Evolutionary conservation across 202 grass and related monocot genomes (phyloP).

Genomic region (Sporobolus alterniflorus): DNA sequence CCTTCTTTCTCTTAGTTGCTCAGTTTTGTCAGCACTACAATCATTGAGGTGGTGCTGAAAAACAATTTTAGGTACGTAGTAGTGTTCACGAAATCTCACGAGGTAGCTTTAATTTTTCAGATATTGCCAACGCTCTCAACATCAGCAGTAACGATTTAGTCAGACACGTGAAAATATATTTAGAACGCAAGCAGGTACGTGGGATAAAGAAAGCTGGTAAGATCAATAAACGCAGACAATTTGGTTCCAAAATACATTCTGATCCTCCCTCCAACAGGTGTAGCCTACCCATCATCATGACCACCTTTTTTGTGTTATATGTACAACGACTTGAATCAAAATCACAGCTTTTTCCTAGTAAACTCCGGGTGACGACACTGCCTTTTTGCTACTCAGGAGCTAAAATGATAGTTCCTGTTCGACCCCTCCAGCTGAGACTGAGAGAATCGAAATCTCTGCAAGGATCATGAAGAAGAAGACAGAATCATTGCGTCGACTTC

Average conservation of each 20-base stretch:
- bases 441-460: constrained; percentile 52
- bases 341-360: constrained; percentile 12
- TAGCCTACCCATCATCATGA: background rate
- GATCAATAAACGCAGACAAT: constrained; percentile 21
- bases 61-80: no score
- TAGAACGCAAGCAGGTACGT: background rate
- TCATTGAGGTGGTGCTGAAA: no score
- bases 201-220: background rate
- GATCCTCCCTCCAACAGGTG: background rate
- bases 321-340: constrained; percentile 48
- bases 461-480: background rate
- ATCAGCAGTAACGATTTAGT: constrained; percentile 14
- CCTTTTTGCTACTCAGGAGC: constrained; percentile 10
- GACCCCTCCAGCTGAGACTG: no score
- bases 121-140: background rate
- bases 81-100: constrained; percentile 15
- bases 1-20: constrained; percentile 10
- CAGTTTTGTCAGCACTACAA: constrained; percentile 9
- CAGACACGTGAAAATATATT: constrained; percentile 3
- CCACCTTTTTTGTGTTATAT: constrained; percentile 34
- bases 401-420: constrained; percentile 50
- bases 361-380: constrained; percentile 16
- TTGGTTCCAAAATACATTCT: constrained; percentile 23
- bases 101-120: background rate
- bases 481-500: constrained; percentile 56